Evolutionary conservation across 2,329 filamentous ascomycete genomes (phyloP).

Genomic region (Fusarium sp.): DNA sequence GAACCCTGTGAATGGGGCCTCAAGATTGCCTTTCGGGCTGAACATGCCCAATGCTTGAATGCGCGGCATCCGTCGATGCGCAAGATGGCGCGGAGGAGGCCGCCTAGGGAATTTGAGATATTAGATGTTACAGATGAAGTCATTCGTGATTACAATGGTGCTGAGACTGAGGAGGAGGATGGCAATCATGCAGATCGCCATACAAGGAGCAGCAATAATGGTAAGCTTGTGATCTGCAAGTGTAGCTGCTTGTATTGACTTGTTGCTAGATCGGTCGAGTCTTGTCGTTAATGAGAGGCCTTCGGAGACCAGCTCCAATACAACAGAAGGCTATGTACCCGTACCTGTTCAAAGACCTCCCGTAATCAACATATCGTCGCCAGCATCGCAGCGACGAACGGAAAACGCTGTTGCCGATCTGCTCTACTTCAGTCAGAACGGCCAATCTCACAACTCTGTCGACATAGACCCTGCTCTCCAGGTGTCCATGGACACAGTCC

Average conservation of each 20-base stretch:
- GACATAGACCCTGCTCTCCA: constrained; percentile 40
- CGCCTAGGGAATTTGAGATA: constrained; percentile 50
- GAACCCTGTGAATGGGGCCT: constrained; percentile 53
- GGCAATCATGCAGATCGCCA: constrained; percentile 14
- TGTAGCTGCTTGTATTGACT: not conserved
- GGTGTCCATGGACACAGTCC: constrained; percentile 35
- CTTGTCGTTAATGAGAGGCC: not conserved
- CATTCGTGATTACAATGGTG: constrained; percentile 51
- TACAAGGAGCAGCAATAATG: not conserved
- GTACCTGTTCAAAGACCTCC: constrained; percentile 3
- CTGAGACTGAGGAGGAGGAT: constrained; percentile 40
- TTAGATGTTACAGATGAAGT: constrained; percentile 52
- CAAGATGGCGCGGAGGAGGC: constrained; percentile 43
- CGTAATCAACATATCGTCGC: constrained; percentile 21
- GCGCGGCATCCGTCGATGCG: constrained; percentile 51
- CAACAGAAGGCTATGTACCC: constrained; percentile 15
- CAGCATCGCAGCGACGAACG: constrained; percentile 46
- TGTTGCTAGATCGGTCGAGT: not conserved
- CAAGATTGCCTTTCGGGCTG: constrained; percentile 52
- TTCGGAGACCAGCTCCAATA: not conserved
- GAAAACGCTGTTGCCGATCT: constrained; percentile 53
- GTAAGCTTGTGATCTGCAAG: not conserved
- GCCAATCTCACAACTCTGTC: constrained; percentile 31
- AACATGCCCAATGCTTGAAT: constrained; percentile 51
- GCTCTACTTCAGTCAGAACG: constrained; percentile 50